Percentiles rank a stretch among this genome's conserved stretches.
phyloP scores from a whole-genome alignment of 176 grass and related monocot species.

The Triticum timopheevii region DNA sequence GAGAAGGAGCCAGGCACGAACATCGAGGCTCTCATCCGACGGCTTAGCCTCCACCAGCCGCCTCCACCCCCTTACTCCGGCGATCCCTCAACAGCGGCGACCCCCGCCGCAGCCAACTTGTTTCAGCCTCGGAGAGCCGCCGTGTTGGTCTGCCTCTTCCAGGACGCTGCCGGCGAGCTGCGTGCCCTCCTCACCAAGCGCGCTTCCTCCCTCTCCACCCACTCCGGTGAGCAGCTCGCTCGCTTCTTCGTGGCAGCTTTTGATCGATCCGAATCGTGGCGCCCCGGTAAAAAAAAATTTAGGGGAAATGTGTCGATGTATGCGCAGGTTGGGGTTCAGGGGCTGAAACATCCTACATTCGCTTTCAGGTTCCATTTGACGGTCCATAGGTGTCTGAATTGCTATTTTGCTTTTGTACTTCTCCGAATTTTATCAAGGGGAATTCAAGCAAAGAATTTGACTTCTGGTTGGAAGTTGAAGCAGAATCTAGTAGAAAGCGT shows the following conservation, averaged over 20 bases:
- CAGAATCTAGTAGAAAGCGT: neutral
- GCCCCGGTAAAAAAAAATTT: neutral
- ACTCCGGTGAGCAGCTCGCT: conserved; percentile 51
- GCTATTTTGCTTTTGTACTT: neutral
- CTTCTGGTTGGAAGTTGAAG: neutral
- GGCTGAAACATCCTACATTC: neutral
- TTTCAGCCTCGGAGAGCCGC: conserved; percentile 58
- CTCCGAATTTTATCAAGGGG: neutral
- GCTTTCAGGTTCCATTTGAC: neutral
- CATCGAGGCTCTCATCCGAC: conserved; percentile 44
- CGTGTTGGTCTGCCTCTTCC: conserved; percentile 69
- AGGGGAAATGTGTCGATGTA: neutral
- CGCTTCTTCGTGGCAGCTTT: neutral
- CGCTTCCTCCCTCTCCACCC: conserved; percentile 58
- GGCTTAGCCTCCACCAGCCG: conserved; percentile 44
- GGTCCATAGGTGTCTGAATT: neutral
- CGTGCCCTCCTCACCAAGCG: conserved; percentile 74
- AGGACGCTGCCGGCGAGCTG: conserved; percentile 46
- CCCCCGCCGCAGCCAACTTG: conserved; percentile 9
- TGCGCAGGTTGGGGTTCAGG: neutral
- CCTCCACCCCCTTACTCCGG: conserved; percentile 27
- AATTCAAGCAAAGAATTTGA: neutral
- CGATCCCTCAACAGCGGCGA: neutral
- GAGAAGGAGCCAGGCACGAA: neutral
- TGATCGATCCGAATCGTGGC: neutral